Percentiles rank a stretch among this genome's conserved stretches.
phyloP scores from a whole-genome alignment of 805 yeast genomes.

The Saccharomycopsis fodiens region DNA sequence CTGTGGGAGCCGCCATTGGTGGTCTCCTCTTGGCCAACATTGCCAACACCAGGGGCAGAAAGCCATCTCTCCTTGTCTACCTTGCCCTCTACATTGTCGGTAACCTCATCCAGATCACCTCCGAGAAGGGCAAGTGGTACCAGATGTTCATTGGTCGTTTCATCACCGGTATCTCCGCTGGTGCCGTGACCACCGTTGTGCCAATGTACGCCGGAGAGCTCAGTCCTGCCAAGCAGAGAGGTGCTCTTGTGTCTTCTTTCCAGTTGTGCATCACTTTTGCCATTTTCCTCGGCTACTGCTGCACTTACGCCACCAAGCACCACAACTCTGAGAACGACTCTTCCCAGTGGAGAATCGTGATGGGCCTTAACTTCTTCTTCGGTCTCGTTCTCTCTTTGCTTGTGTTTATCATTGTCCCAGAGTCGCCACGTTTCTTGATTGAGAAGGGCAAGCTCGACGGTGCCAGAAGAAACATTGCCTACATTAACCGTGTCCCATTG shows the following conservation, averaged over 20 bases:
- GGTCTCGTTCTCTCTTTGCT: slow-evolving; percentile 27
- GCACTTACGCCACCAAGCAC: slow-evolving; percentile 52
- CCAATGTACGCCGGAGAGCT: slow-evolving; percentile 68
- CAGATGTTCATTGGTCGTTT: slow-evolving; percentile 60
- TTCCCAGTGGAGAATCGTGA: slow-evolving; percentile 65
- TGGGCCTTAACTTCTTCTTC: slow-evolving; percentile 42
- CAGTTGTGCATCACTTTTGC: slow-evolving; percentile 67
- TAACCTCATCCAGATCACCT: slow-evolving; percentile 50
- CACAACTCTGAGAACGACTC: slow-evolving; percentile 35
- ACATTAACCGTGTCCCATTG: slow-evolving; percentile 44
- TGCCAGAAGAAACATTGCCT: slow-evolving; percentile 49
- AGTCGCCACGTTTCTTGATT: slow-evolving; percentile 59
- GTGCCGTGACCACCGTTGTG: slow-evolving; percentile 67
- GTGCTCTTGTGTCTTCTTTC: slow-evolving; percentile 61
- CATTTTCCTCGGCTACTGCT: slow-evolving; percentile 63
- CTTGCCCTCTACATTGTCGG: slow-evolving; percentile 55
- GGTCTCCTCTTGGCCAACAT: slow-evolving; percentile 50
- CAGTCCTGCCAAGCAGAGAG: slow-evolving; percentile 64
- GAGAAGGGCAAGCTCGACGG: slow-evolving; percentile 42
- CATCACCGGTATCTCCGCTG: slow-evolving; percentile 68
- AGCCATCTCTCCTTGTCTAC: slow-evolving; percentile 44
- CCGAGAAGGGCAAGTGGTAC: slow-evolving; percentile 44
- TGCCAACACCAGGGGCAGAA: slow-evolving; percentile 58
- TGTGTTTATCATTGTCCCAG: slow-evolving; percentile 57
- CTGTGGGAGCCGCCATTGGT: slow-evolving; percentile 69